Conservation (phyloP, 2,329 filamentous ascomycete species). For the Drechslerella stenobrocha region DNA sequence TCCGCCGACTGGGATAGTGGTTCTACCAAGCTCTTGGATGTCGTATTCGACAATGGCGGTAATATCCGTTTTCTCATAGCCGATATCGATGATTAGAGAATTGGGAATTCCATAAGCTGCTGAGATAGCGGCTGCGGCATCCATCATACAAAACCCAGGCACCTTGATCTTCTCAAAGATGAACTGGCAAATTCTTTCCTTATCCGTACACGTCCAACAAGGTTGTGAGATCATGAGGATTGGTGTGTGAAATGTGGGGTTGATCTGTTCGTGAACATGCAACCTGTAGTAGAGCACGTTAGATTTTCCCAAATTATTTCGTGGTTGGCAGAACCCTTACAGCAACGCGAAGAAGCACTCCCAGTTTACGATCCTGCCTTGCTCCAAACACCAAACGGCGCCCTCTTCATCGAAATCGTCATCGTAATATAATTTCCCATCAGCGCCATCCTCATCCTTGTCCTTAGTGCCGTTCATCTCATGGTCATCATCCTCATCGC, state of each 20-base stretch:
- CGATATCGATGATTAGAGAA: conserved; percentile 87
- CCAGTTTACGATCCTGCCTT: conserved; percentile 86
- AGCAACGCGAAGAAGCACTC: conserved; percentile 89
- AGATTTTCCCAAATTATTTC: neutral
- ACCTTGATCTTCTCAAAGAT: conserved; percentile 97
- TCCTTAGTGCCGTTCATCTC: conserved; percentile 53
- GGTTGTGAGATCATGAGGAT: conserved; percentile 88
- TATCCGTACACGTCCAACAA: conserved; percentile 84
- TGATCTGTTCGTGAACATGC: conserved; percentile 85
- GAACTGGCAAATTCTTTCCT: conserved; percentile 86
- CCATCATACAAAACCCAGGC: conserved; percentile 85
- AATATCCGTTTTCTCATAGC: conserved; percentile 87
- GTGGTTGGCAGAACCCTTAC: conserved; percentile 32
- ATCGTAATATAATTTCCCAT: conserved; percentile 69
- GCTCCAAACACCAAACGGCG: conserved; percentile 80
- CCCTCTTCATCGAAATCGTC: conserved; percentile 85
- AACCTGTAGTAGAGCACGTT: conserved; percentile 31
- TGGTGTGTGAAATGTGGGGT: conserved; percentile 89
- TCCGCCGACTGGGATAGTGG: conserved; percentile 73
- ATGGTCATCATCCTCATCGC: conserved; percentile 53
- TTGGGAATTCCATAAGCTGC: conserved; percentile 79
- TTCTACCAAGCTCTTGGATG: conserved; percentile 69
- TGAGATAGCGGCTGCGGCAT: conserved; percentile 79
- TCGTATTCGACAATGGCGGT: conserved; percentile 84
- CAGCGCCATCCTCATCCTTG: conserved; percentile 60